Evolutionary conservation across 495 filamentous ascomycete species (phyloP).

Genomic region (Staphylotrichum tortipilum): DNA sequence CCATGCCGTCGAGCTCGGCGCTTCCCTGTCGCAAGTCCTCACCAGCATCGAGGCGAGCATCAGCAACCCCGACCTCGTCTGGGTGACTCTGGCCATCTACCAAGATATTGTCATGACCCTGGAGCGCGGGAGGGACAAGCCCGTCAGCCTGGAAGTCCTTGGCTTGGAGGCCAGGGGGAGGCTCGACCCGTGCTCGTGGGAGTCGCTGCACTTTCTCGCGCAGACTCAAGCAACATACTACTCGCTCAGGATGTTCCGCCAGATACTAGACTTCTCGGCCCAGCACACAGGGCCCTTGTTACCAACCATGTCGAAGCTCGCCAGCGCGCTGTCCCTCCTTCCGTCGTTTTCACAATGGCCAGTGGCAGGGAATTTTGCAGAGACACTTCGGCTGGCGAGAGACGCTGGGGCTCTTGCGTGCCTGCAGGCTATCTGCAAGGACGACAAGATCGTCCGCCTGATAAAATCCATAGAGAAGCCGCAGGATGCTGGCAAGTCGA

Average conservation of each 20-base stretch:
- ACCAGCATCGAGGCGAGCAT: neutral
- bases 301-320: neutral
- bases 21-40: conserved; percentile 7
- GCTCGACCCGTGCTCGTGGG: conserved; percentile 40
- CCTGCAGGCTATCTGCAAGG: conserved; percentile 9
- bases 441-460: conserved; percentile 9
- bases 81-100: conserved; percentile 34
- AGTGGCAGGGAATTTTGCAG: conserved; percentile 9
- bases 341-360: conserved; percentile 18
- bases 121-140: conserved; percentile 20
- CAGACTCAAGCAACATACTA: conserved; percentile 56
- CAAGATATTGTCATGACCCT: conserved; percentile 34
- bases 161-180: conserved; percentile 11
- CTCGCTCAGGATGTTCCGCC: conserved; percentile 55
- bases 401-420: conserved; percentile 8
- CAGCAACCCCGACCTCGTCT: conserved; percentile 14
- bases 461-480: conserved; percentile 8
- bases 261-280: conserved; percentile 37
- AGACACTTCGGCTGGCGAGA: conserved; percentile 8
- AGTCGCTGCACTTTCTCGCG: conserved; percentile 53
- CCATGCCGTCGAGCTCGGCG: conserved; percentile 1
- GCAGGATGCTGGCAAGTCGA: conserved; percentile 2
- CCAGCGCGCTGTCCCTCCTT: neutral
- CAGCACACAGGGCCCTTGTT: neutral
- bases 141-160: conserved; percentile 22